phyloP scores from a whole-genome alignment of 768 basidiomycete species.

The Boletus insuetus region DNA sequence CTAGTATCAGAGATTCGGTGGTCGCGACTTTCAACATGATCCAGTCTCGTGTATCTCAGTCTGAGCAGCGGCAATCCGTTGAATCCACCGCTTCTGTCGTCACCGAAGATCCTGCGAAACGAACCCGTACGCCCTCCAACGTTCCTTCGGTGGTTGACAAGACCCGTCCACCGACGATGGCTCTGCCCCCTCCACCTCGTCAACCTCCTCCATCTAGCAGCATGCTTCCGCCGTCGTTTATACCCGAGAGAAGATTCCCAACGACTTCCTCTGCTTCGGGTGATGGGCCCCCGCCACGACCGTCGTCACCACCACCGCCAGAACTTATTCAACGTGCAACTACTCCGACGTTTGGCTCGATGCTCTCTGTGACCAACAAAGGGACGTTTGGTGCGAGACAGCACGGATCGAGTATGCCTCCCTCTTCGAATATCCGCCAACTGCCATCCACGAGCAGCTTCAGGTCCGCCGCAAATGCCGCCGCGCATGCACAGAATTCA shows the following conservation, averaged over 20 bases:
- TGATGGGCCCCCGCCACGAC: slow-evolving; percentile 77
- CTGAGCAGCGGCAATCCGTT: slow-evolving; percentile 68
- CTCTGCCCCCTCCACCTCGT: slow-evolving; percentile 75
- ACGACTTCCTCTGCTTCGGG: slow-evolving; percentile 43
- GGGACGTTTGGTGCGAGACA: slow-evolving; percentile 49
- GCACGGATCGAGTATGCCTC: slow-evolving; percentile 75
- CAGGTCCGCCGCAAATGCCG: slow-evolving; percentile 67
- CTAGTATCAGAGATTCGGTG: slow-evolving; percentile 50
- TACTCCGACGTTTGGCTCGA: slow-evolving; percentile 73
- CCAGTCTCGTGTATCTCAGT: slow-evolving; percentile 49
- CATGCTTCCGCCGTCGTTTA: slow-evolving; percentile 75
- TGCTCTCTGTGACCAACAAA: slow-evolving; percentile 54
- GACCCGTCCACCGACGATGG: slow-evolving; percentile 82
- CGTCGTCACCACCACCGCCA: slow-evolving; percentile 88
- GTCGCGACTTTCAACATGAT: slow-evolving; percentile 42
- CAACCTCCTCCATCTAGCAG: slow-evolving; percentile 66
- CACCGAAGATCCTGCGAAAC: slow-evolving; percentile 44
- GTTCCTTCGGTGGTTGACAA: slow-evolving; percentile 61
- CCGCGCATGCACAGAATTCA: slow-evolving; percentile 47
- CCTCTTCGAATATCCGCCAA: slow-evolving; percentile 64
- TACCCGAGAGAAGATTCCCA: slow-evolving; percentile 63
- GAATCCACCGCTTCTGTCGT: slow-evolving; percentile 63
- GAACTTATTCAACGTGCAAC: slow-evolving; percentile 92
- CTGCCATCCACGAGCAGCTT: slow-evolving; percentile 81
- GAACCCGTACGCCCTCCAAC: slow-evolving; percentile 64